Evolutionary conservation across 2,329 filamentous ascomycete genomes (phyloP).

Genomic region (Ceratocystis destructans): DNA sequence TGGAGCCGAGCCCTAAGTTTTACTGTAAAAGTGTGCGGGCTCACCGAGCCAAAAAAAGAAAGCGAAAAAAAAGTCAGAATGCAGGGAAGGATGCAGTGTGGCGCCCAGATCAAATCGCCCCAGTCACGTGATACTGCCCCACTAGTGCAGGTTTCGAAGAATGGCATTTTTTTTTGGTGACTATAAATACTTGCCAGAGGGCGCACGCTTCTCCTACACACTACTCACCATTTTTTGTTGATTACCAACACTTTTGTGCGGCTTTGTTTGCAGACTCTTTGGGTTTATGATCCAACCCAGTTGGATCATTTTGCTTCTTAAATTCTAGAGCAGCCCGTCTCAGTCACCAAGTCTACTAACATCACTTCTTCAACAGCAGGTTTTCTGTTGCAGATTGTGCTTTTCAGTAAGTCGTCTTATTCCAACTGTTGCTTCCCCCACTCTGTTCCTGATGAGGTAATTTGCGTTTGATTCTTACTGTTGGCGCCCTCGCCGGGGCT

Average conservation of each 20-base stretch:
- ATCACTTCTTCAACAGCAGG: background rate
- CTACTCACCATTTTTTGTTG: background rate
- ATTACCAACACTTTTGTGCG: background rate
- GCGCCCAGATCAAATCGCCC: background rate
- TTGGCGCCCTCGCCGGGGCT: constrained; percentile 83
- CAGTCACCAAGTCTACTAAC: background rate
- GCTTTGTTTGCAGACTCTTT: background rate
- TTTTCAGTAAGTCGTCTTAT: constrained; percentile 22
- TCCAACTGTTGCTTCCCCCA: constrained; percentile 17
- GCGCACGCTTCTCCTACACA: background rate
- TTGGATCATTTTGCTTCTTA: background rate
- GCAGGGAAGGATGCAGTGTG: background rate
- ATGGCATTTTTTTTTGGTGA: constrained; percentile 22
- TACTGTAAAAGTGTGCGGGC: constrained; percentile 17
- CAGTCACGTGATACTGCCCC: background rate
- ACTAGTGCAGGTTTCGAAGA: constrained; percentile 22
- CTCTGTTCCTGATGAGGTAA: constrained; percentile 68
- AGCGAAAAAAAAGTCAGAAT: background rate
- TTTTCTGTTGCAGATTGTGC: background rate
- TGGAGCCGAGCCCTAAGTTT: constrained; percentile 19
- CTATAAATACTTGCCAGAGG: background rate
- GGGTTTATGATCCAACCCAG: background rate
- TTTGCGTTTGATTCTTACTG: constrained; percentile 92
- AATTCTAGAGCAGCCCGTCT: background rate
- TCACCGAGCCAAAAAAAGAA: constrained; percentile 8